phyloP scores from a whole-genome alignment of 768 basidiomycete genomes.

The Suillus hirtellus region DNA sequence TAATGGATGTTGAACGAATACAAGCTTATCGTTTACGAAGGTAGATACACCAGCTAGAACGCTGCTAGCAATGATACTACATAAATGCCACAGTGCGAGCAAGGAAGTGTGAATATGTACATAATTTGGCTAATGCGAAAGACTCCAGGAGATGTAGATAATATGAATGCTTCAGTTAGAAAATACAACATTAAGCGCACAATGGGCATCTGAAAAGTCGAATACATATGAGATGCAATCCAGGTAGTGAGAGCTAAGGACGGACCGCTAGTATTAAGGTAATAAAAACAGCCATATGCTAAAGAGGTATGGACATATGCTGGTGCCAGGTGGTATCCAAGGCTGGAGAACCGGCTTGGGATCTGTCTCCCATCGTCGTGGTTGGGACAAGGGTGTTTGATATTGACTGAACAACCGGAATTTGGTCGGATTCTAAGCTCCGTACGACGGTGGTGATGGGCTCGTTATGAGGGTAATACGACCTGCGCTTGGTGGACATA shows the following conservation, averaged over 20 bases:
- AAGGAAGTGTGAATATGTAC: neutral
- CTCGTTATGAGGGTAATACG: conserved; percentile 89
- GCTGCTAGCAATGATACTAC: neutral
- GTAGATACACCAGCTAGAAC: neutral
- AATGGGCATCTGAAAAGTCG: neutral
- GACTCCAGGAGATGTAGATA: conserved; percentile 6
- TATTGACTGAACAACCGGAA: conserved; percentile 33
- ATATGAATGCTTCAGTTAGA: conserved; percentile 6
- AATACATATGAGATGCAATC: neutral
- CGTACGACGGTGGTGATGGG: conserved; percentile 42
- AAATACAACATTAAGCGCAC: conserved; percentile 11
- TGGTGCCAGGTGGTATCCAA: conserved; percentile 34
- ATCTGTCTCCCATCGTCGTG: conserved; percentile 44
- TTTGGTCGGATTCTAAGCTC: conserved; percentile 30
- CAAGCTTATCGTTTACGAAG: neutral
- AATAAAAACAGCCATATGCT: conserved; percentile 15
- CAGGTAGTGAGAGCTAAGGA: too few relatives aligned
- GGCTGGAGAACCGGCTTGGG: conserved; percentile 41
- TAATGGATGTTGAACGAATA: neutral
- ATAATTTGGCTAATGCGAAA: conserved; percentile 8
- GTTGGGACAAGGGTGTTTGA: conserved; percentile 44
- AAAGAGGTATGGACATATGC: conserved; percentile 46
- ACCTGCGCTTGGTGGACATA: conserved; percentile 64
- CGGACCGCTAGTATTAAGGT: conserved; percentile 5
- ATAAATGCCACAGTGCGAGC: neutral